Base-by-base conservation (phyloP, 164 flowering plant species). In the Vitis amurensis region DNA sequence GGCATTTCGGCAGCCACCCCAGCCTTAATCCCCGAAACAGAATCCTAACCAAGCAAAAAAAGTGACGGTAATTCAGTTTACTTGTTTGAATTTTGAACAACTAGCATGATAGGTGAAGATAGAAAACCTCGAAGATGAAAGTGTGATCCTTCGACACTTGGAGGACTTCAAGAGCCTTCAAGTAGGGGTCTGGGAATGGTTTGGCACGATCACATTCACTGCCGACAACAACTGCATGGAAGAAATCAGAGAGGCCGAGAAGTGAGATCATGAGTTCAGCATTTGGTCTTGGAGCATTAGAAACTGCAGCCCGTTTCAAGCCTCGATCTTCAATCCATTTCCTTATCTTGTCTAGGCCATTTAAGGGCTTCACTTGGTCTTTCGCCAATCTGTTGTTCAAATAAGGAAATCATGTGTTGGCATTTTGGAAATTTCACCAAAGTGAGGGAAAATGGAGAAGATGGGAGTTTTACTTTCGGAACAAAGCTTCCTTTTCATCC, bases 1-100 rank as follows among this genome's bases (percentile, higher is more conserved):
- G 94, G 91, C 89, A 95, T 79, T 55, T 91, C 99, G 30, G 99
- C 99, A 55, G 97, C 94, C 31, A 93, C 99, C 68, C 98, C 99
- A 50, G 99, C 97, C 77, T 68, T 88, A 66, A 85, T 93, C 50
- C 99, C 99, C 0, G 98, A 93, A 14, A 76, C 84, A 31, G 99
- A 95, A 78, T 95, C 99, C 99, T 93, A n/a, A 17, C 9, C 15
- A 64, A 14, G 14, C 12, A 49, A 50, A 53, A 7, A 16, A n/a
- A 31, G 11, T 53, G 10, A 37, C 44, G 44, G 44, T 37, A 37
- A 37, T 37, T 37, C 44, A 37, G 44, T 37, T 3, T 37, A 4
- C 44, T 37, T 37, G 44, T 37, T 37, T 37, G 44, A 37, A 37
- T 37, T 37, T 37, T 37, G 44, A 37, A 31, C 44, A 31, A 37